A percentile compares a stretch with the other conserved stretches of the same genome.
These are phyloP conservation scores for Spongospora subterranea DNA, from an alignment of 208 protist species.

Conservation along the genomic window DNA sequence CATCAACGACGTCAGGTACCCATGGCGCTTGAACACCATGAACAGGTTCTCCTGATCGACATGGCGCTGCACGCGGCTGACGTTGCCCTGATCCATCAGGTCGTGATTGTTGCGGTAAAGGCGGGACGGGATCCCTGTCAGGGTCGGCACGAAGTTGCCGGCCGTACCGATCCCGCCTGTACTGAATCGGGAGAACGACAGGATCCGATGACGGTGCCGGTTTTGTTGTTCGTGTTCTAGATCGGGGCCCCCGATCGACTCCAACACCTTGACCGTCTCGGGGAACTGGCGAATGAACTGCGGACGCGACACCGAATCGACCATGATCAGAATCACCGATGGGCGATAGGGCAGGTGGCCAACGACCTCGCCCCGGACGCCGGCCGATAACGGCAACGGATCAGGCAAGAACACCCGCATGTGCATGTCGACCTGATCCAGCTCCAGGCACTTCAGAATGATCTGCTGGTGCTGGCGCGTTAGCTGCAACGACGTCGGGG, in stretches of 20 bases:
- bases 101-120: not conserved
- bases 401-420: not conserved
- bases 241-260: not conserved
- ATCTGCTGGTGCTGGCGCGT: not conserved
- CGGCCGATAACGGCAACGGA: too few relatives aligned
- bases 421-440: not conserved
- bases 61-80: not conserved
- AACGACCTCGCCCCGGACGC: not conserved
- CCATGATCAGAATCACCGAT: not conserved
- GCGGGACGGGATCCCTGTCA: not conserved
- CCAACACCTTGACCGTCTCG: not conserved
- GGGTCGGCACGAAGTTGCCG: constrained; percentile 16
- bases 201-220: not conserved
- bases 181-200: not conserved
- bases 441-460: not conserved
- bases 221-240: too few relatives aligned
- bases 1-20: constrained; percentile 34
- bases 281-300: constrained; percentile 56
- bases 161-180: not conserved
- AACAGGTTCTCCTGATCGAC: constrained; percentile 9
- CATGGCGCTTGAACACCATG: not conserved
- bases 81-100: not conserved
- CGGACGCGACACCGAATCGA: not conserved
- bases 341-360: not conserved
- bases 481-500: not conserved